Conservation (phyloP, 2,329 filamentous ascomycete genomes). For the Beauveria sp. region DNA sequence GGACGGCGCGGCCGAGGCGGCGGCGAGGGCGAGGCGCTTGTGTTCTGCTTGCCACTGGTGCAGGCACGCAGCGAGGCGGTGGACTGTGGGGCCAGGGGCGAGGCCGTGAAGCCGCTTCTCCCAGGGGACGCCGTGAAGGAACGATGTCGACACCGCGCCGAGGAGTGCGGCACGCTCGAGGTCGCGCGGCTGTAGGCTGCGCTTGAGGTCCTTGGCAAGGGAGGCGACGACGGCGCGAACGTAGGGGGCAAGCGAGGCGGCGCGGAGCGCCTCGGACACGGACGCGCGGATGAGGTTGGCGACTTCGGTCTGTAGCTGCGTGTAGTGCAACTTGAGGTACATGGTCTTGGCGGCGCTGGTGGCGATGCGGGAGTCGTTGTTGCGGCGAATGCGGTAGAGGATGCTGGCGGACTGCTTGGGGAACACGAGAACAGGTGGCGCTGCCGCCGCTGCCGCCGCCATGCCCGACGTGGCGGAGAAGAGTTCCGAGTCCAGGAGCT, state of each 20-base stretch:
- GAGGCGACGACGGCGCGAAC: constrained; percentile 37
- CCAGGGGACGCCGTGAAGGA: constrained; percentile 41
- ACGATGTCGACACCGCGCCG: constrained; percentile 40
- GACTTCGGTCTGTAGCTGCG: constrained; percentile 68
- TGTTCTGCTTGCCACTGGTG: constrained; percentile 25
- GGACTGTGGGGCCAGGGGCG: constrained; percentile 29
- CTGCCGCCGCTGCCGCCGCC: neutral
- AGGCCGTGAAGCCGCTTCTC: constrained; percentile 41
- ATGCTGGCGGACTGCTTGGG: constrained; percentile 74
- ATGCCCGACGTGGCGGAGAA: constrained; percentile 58
- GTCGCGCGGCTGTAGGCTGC: constrained; percentile 38
- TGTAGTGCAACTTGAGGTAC: constrained; percentile 67
- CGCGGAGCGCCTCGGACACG: constrained; percentile 31
- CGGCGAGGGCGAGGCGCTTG: constrained; percentile 19
- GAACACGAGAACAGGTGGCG: constrained; percentile 55
- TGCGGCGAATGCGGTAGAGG: constrained; percentile 68
- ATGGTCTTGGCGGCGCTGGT: constrained; percentile 40
- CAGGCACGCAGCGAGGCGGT: constrained; percentile 22
- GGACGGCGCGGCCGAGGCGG: constrained; percentile 32
- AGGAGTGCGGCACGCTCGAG: constrained; percentile 50
- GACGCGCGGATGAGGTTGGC: constrained; percentile 38
- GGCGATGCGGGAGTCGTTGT: constrained; percentile 24
- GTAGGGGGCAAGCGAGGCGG: constrained; percentile 37
- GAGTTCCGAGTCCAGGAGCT: constrained; percentile 60
- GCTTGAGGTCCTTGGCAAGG: constrained; percentile 36